Evolutionary conservation across 2,329 filamentous ascomycete species (phyloP).

Genomic region (Coniochaeta sp.): DNA sequence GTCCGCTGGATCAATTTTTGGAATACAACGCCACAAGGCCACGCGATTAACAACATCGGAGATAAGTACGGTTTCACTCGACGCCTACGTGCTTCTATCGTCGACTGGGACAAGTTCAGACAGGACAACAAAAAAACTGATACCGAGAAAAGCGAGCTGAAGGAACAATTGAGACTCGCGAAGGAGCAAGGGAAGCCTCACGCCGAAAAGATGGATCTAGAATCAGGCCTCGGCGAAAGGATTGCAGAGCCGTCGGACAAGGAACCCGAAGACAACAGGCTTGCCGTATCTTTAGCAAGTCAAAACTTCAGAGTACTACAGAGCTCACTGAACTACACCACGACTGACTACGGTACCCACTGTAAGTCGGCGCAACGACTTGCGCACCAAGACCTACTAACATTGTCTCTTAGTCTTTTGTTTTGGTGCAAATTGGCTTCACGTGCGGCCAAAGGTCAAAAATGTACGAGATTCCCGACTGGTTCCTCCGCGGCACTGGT

Average conservation of each 20-base stretch:
- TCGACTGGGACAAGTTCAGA: constrained; percentile 33
- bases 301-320: constrained; percentile 47
- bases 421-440: constrained; percentile 62
- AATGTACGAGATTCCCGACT: constrained; percentile 17
- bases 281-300: background rate
- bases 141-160: background rate
- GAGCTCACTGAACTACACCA: constrained; percentile 69
- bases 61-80: constrained; percentile 61
- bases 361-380: constrained; percentile 34
- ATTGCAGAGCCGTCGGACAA: background rate
- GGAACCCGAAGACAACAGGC: background rate
- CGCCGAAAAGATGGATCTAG: background rate
- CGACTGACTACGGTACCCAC: constrained; percentile 58
- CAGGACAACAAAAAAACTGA: constrained; percentile 2
- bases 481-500: constrained; percentile 46
- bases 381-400: constrained; percentile 10
- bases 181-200: background rate
- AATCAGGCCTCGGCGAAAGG: constrained; percentile 3
- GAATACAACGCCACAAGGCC: constrained; percentile 53
- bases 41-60: constrained; percentile 47
- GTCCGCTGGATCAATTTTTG: constrained; percentile 74
- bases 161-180: background rate
- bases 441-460: constrained; percentile 18
- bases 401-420: constrained; percentile 47
- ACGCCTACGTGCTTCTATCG: constrained; percentile 51